These are phyloP conservation scores for Paspalum vaginatum DNA, from an alignment of 176 grass and related monocot genomes.

Conservation along the genomic window DNA sequence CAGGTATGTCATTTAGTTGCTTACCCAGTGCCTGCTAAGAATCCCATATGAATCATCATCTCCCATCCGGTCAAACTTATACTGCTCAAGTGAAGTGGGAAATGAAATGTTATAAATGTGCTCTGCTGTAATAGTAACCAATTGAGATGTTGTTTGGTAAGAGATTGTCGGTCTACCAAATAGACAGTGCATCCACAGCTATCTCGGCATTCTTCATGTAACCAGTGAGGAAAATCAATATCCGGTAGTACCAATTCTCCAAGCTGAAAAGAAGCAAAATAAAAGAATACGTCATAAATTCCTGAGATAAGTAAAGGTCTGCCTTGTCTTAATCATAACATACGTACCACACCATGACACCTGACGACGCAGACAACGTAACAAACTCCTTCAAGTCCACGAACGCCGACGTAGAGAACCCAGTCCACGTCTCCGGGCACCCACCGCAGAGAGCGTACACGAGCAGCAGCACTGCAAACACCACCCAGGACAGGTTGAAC, in stretches of 20 bases:
- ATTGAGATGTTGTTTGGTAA: not conserved
- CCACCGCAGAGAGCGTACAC: conserved; percentile 36
- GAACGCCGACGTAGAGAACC: conserved; percentile 46
- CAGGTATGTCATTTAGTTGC: not conserved
- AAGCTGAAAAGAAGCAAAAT: conserved; percentile 41
- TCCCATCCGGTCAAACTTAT: conserved; percentile 60
- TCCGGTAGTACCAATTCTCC: conserved; percentile 67
- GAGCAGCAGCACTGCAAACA: conserved; percentile 13
- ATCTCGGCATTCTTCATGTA: conserved; percentile 58
- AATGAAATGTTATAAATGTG: too few relatives aligned
- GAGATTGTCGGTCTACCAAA: conserved; percentile 42
- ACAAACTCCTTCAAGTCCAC: conserved; percentile 44
- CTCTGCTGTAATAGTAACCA: not conserved
- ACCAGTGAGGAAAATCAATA: conserved; percentile 60
- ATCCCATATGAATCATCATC: conserved; percentile 75
- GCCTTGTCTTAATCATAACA: not conserved
- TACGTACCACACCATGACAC: conserved; percentile 61
- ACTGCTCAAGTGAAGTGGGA: not conserved
- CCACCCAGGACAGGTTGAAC: conserved; percentile 33
- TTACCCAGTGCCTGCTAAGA: conserved; percentile 77
- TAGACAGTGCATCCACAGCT: conserved; percentile 62
- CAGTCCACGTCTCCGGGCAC: conserved; percentile 48
- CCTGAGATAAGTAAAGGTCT: not conserved
- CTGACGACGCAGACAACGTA: conserved; percentile 34
- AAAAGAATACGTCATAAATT: not conserved